Conservation (phyloP, 2,329 filamentous ascomycete species). For the Stagonosporopsis tanaceti region DNA sequence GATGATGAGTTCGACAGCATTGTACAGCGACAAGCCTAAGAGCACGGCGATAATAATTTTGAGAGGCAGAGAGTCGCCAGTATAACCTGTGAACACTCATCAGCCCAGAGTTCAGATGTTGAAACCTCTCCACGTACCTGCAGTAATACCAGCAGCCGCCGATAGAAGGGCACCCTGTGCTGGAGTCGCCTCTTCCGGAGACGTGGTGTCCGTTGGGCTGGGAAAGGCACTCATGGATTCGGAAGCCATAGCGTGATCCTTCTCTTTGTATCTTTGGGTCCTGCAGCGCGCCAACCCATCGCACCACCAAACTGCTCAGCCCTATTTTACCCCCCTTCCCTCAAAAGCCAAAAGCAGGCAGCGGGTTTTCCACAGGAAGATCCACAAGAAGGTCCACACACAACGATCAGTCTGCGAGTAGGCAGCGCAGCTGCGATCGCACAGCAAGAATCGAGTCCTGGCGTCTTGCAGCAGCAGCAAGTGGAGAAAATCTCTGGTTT, state of each 20-base stretch:
- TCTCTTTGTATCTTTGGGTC: conserved; percentile 12
- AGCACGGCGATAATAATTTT: conserved; percentile 49
- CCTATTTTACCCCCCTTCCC: background rate
- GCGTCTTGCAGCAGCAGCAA: background rate
- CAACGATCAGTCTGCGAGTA: background rate
- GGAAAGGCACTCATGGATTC: conserved; percentile 21
- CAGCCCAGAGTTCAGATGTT: background rate
- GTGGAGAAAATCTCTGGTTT: conserved; percentile 16
- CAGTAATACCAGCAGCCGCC: conserved; percentile 44
- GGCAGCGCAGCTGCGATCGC: conserved; percentile 10
- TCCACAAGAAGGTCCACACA: background rate
- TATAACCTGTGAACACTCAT: conserved; percentile 36
- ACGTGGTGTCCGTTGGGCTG: conserved; percentile 22
- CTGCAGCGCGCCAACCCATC: conserved; percentile 7
- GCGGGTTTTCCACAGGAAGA: background rate
- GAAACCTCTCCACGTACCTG: conserved; percentile 29
- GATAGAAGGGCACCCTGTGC: conserved; percentile 39
- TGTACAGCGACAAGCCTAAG: conserved; percentile 49
- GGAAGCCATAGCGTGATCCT: conserved; percentile 26
- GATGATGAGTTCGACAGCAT: conserved; percentile 56
- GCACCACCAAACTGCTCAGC: background rate
- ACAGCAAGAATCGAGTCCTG: conserved; percentile 4
- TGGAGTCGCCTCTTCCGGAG: conserved; percentile 28
- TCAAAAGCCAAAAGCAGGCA: background rate
- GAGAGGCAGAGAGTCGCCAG: conserved; percentile 39